Evolutionary conservation across 1,284 basidiomycete species (phyloP), one percentile per base, ranked within the genome.

Genomic region (Schizophyllum amplum): DNA sequence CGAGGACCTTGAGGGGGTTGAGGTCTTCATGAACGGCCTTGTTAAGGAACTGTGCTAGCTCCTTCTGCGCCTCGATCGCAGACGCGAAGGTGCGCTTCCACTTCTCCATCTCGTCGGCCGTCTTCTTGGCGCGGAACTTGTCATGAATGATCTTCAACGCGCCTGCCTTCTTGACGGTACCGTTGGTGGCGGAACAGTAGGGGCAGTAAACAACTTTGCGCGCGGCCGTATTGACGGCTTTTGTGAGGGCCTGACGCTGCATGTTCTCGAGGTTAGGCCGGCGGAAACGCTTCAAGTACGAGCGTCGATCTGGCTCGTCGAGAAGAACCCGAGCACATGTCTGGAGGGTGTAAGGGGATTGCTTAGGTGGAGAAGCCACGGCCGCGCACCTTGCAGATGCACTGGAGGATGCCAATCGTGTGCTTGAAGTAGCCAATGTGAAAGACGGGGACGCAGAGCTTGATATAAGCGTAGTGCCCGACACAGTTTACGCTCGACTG

Each of bases 381-480:
- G 54, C 15, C 21, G 66, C 79, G 51, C 59, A 93, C 93, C 76
- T 98, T 98, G 81, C 95, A 98, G 64, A 98, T 94, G 66, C 90
- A 91, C 70, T 99, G 97, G 0, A 99, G 79, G 64, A 99, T 92
- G 51, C 84, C 83, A 59, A 99, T 93, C 13, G 89, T 92, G 61
- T 98, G 94, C 68, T 95, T 94, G 78, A 99, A 98, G 75, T 94
- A 99, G 15, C 97, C 97, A 61, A 98, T 93, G 69, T 99, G 95
- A 68, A 98, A 99, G 13, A 98, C 95, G 0, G 96, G 96, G 13
- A 99, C 86, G 26, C 91, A 86, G 42, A 99, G 83, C 72, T 96
- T 96, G 75, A 98, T 95, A 73, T 96, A 97, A 5, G 94, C 95
- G 71, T 96, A 98, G 71, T 98, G 95, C 1, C 97, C 97, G 5